Evolutionary conservation across 2,329 filamentous ascomycete genomes (phyloP), one percentile per base, ranked within the genome.

Genomic region (Venturia carpophila): DNA sequence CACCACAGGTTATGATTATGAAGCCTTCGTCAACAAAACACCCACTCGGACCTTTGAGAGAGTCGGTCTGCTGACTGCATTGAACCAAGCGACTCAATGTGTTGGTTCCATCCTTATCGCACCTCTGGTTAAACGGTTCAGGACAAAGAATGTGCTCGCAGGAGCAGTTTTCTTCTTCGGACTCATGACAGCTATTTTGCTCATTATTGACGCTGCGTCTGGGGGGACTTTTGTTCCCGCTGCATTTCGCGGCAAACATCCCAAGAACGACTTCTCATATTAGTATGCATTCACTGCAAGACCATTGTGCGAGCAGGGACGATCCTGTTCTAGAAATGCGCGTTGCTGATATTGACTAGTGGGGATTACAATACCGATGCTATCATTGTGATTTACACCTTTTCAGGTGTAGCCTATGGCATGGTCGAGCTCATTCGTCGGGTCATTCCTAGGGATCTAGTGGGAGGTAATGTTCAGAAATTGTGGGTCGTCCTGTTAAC

Each of bases 351-450:
- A 19, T 6, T 24, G 45, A 5, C n/a, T 9, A 47, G 45, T 66
- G 79, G 79, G 34, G 69, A 72, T n/a, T 82, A 79, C 71, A 76
- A 79, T 47, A 80, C 79, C 9, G 78, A 82, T 66, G 77, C 75
- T 24, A 79, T 82, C 70, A 80, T 82, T 45, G 79, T 79, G 9
- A 77, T 82, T 17, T 82, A 79, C 68, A 76, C 73, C 62, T 69
- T 79, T 30, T 74, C 74, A 17, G 79, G 79, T 34, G 71, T 80
- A 19, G 64, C 68, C 11, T 71, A 73, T 49, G 79, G 79, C 47
- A 82, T 82, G 80, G 79, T 82, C 15, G 80, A 83, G 70, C 73
- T 82, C 37, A 80, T 82, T 65, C 76, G 80, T 17, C 73, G 79
- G 43, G 78, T 82, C 56, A 82, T 83, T 47, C 80, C 80, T 2